Conservation (phyloP, 495 filamentous ascomycete species). For the Copromyces sp. region DNA sequence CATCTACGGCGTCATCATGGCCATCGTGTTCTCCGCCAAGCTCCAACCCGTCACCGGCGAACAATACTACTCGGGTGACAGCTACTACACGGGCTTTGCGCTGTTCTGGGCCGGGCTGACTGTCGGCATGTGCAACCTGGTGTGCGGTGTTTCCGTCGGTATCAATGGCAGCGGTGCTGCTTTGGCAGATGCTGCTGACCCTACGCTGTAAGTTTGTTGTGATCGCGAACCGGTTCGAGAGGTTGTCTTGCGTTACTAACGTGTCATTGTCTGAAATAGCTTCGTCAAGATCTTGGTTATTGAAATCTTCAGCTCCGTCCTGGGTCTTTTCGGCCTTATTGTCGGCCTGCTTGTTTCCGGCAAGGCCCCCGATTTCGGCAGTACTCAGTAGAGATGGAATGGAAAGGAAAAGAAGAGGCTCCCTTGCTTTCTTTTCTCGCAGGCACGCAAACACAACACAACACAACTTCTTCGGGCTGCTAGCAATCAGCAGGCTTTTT, state of each 20-base stretch:
- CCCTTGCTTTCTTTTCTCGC: not conserved
- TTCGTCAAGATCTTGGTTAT: constrained; percentile 99
- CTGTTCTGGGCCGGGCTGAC: constrained; percentile 93
- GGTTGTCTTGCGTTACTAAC: constrained; percentile 13
- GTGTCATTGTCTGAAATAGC: constrained; percentile 31
- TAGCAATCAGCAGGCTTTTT: not conserved
- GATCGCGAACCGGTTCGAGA: not conserved
- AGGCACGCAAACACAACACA: not conserved
- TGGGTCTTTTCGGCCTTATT: constrained; percentile 96
- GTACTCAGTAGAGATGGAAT: constrained; percentile 15
- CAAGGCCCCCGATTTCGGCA: constrained; percentile 68
- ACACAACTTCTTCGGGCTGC: not conserved
- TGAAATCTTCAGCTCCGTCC: constrained; percentile 97
- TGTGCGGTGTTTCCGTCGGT: constrained; percentile 93
- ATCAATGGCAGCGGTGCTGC: constrained; percentile 97
- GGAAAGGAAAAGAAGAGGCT: not conserved
- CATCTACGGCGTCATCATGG: constrained; percentile 99
- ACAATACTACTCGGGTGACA: constrained; percentile 56
- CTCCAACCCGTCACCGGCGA: constrained; percentile 54
- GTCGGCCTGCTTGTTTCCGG: constrained; percentile 78
- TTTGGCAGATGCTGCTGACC: constrained; percentile 89
- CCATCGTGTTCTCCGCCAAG: constrained; percentile 92
- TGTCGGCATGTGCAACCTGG: constrained; percentile 87
- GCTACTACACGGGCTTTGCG: constrained; percentile 93
- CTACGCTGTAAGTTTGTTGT: constrained; percentile 60